Base-by-base conservation (phyloP, 352 stramenopile genomes). In the Blastocystis sp. region DNA sequence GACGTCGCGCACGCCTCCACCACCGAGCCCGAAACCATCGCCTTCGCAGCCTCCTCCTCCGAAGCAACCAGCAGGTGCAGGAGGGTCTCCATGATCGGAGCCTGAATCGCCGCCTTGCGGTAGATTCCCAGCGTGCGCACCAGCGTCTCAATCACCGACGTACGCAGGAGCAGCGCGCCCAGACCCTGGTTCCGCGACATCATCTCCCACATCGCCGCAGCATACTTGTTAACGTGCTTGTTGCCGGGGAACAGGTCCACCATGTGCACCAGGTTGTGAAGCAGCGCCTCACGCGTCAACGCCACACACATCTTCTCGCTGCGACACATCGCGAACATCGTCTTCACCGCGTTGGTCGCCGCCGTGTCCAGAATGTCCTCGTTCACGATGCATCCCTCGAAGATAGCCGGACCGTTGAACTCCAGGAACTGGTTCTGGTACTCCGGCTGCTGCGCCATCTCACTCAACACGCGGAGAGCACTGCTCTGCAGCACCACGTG, bases 181-280 rank as follows among this genome's bases (percentile, higher is more conserved):
- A 81, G 32, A 18, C 36, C 69, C 69, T 63, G 36, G 69, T 81
- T 81, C 0, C 69, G 69, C 11, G 69, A 63, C 44, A 51, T 44
- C 69, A 81, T 81, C 69, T 81, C 69, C 69, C 69, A 81, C 69
- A 81, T 81, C 69, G 42, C 4, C 49, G 69, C 46, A 27, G 69
- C 69, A 51, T 44, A 21, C 69, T 81, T 81, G 53, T 81, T 81
- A n/a, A 81, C 69, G 53, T 44, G 69, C 69, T 81, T 81, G 69
- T 64, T 81, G 53, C 69, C 48, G 32, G 46, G 42, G 69, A 81
- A 81, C 69, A 81, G 42, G 36, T 81, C 48, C 14, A 81, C 48
- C 69, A 81, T 51, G 36, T 61, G 40, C 11, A 81, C 48, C 44
- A 81, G 48, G 53, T 81, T 81, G n/a, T 49, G 44, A n/a, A 81